Evolutionary conservation across 305 asterid genomes (phyloP).

Genomic region (Fraxinus floribunda): DNA sequence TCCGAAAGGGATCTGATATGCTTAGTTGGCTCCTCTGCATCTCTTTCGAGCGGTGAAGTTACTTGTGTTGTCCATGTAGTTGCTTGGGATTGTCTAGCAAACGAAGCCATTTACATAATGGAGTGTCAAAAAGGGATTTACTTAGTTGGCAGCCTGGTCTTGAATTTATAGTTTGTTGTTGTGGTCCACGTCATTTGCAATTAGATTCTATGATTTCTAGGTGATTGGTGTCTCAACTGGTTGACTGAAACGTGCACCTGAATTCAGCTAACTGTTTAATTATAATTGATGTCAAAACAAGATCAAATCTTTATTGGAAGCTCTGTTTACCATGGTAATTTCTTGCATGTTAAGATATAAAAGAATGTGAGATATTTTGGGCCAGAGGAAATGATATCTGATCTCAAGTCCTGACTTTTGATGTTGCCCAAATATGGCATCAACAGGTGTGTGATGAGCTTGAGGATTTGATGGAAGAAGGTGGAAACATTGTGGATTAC

Average conservation of each 20-base stretch:
- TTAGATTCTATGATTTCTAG: background rate
- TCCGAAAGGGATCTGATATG: background rate
- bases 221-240: background rate
- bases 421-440: background rate
- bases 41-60: background rate
- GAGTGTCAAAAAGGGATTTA: background rate
- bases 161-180: background rate
- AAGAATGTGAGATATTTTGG: background rate
- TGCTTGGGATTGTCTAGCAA: background rate
- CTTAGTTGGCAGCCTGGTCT: background rate
- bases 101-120: background rate
- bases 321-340: background rate
- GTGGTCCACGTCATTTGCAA: background rate
- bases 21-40: background rate
- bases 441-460: slow-evolving; percentile 91
- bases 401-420: background rate
- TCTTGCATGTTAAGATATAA: background rate
- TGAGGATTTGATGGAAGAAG: slow-evolving; percentile 85
- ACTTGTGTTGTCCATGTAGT: background rate
- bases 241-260: background rate
- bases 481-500: slow-evolving; percentile 93
- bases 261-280: background rate
- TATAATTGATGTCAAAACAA: background rate
- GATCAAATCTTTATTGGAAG: background rate
- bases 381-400: background rate